Percentiles rank a stretch among this genome's conserved stretches.
These are phyloP conservation scores for Cardiospermum halicacabum DNA, from an alignment of 345 rosid genomes.

Conservation along the genomic window DNA sequence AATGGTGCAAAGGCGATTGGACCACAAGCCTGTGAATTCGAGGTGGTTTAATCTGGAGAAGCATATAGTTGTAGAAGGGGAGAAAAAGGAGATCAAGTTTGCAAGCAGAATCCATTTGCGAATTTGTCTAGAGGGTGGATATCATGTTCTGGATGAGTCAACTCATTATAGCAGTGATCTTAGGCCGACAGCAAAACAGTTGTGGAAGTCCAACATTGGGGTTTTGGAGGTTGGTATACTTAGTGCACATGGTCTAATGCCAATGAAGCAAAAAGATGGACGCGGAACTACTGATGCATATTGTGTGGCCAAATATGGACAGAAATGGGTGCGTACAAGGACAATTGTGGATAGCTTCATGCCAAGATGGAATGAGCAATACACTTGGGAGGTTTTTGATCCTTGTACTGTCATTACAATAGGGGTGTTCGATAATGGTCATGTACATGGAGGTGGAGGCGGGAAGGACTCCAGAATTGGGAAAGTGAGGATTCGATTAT, in stretches of 20 bases:
- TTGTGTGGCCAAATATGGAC: conserved; percentile 97
- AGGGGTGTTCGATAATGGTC: conserved; percentile 92
- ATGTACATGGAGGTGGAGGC: conserved; percentile 46
- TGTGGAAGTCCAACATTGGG: conserved; percentile 83
- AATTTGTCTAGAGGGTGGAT: conserved; percentile 87
- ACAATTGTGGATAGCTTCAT: conserved; percentile 75
- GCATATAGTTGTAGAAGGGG: conserved; percentile 65
- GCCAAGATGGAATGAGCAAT: conserved; percentile 97
- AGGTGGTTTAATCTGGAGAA: conserved; percentile 88
- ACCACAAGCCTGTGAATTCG: conserved; percentile 64
- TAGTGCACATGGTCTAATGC: conserved; percentile 81
- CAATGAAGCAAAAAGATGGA: conserved; percentile 84
- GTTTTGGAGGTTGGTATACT: conserved; percentile 68
- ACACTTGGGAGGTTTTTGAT: conserved; percentile 97
- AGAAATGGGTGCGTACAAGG: conserved; percentile 95
- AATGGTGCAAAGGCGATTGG: conserved; percentile 68
- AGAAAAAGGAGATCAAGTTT: conserved; percentile 72
- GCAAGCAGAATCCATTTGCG: conserved; percentile 86
- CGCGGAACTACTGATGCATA: conserved; percentile 91
- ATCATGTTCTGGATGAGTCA: conserved; percentile 97
- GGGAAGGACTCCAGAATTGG: conserved; percentile 76
- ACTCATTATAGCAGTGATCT: conserved; percentile 94
- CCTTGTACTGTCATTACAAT: conserved; percentile 89
- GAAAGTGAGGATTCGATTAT: conserved; percentile 87
- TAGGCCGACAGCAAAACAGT: conserved; percentile 88